Percentiles rank a stretch among this genome's conserved stretches.
Evolutionary conservation across 345 rosid species (phyloP).

Genomic region (Tarenaya hassleriana): DNA sequence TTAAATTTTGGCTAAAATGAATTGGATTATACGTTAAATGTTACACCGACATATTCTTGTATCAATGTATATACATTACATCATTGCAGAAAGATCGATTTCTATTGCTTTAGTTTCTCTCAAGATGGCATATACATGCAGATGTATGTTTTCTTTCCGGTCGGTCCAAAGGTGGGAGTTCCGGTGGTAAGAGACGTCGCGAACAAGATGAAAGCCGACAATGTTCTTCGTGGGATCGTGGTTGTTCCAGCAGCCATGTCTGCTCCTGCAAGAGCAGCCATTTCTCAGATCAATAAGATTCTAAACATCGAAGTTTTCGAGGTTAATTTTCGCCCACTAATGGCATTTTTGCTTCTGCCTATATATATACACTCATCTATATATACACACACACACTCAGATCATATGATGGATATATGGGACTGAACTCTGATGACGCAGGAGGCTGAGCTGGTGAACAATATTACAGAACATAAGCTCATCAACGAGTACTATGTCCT

Average conservation of each 20-base stretch:
- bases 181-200: slow-evolving; percentile 32
- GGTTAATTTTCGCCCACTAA: no score
- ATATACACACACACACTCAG: no score
- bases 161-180: slow-evolving; percentile 43
- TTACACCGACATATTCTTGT: no score
- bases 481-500: slow-evolving; percentile 46
- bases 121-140: slow-evolving; percentile 18
- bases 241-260: slow-evolving; percentile 39
- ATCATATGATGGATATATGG: neutral
- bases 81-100: no score
- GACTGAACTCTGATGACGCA: no score
- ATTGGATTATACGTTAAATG: no score
- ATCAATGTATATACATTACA: no score
- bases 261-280: slow-evolving; percentile 32
- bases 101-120: no score
- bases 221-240: slow-evolving; percentile 37
- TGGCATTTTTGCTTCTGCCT: no score
- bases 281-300: slow-evolving; percentile 32
- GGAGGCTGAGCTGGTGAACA: slow-evolving; percentile 48
- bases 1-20: no score
- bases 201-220: slow-evolving; percentile 39
- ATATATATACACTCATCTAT: no score
- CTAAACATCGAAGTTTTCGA: slow-evolving; percentile 44
- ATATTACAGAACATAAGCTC: slow-evolving; percentile 45
- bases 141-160: slow-evolving; percentile 55